Conservation (phyloP, 345 rosid species). For the Bruguiera parviflora region DNA sequence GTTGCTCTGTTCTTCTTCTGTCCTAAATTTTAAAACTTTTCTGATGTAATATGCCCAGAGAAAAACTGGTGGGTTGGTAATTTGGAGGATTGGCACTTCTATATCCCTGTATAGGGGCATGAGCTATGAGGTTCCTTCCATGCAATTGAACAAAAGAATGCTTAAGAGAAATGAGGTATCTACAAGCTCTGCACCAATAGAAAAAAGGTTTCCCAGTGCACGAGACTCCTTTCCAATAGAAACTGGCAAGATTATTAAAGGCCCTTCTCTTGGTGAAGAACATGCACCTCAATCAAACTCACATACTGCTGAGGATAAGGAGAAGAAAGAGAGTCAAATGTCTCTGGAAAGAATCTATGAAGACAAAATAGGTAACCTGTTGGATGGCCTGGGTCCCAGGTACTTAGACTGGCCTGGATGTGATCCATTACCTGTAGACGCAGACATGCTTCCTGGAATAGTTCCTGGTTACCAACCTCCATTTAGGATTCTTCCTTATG, state of each 20-base stretch:
- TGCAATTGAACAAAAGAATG: constrained; percentile 40
- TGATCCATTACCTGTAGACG: constrained; percentile 84
- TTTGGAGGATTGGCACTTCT: constrained; percentile 93
- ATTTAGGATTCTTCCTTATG: constrained; percentile 84
- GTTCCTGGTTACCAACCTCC: constrained; percentile 86
- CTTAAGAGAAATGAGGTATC: constrained; percentile 43
- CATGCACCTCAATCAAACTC: constrained; percentile 26
- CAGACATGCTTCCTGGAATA: constrained; percentile 82
- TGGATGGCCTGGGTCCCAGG: constrained; percentile 84
- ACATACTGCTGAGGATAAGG: constrained; percentile 21
- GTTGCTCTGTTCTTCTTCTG: constrained; percentile 3
- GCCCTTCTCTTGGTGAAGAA: constrained; percentile 25
- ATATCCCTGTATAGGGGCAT: constrained; percentile 70
- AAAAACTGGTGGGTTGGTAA: constrained; percentile 94
- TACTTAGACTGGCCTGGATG: constrained; percentile 83
- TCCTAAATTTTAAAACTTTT: neutral
- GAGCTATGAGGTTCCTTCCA: constrained; percentile 53
- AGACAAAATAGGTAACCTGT: constrained; percentile 69
- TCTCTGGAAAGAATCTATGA: constrained; percentile 55
- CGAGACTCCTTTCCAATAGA: constrained; percentile 22
- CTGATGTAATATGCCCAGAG: constrained; percentile 40
- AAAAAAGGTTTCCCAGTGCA: neutral
- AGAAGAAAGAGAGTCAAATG: constrained; percentile 28
- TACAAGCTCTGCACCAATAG: constrained; percentile 23
- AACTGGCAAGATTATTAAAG: constrained; percentile 24